Evolutionary conservation across 371 early-diverging fungal genomes (phyloP).

Genomic region (Syncephalis plumigaleata): DNA sequence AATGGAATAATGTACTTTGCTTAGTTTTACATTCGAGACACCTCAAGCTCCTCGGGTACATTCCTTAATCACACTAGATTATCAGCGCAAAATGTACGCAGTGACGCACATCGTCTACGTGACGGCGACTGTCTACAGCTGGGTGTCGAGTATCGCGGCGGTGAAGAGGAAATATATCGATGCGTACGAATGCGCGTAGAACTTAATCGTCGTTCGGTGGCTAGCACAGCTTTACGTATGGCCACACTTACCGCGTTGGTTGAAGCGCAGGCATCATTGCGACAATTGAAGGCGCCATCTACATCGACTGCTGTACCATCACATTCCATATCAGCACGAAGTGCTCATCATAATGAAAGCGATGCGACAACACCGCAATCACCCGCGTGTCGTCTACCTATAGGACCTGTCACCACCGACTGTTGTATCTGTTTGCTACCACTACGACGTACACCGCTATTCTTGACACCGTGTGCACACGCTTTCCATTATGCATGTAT

Average conservation of each 20-base stretch:
- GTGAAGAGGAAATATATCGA: slow-evolving; percentile 12
- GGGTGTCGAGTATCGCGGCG: slow-evolving; percentile 94
- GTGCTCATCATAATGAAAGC: slow-evolving; percentile 12
- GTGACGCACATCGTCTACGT: slow-evolving; percentile 54
- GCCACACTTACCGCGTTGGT: not conserved
- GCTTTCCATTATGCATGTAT: slow-evolving; percentile 92
- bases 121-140: slow-evolving; percentile 88
- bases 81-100: slow-evolving; percentile 71
- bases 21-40: slow-evolving; percentile 79
- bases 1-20: not conserved
- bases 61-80: slow-evolving; percentile 87
- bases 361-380: slow-evolving; percentile 14
- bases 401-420: slow-evolving; percentile 27
- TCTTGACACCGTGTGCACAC: slow-evolving; percentile 88
- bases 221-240: slow-evolving; percentile 1
- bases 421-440: slow-evolving; percentile 91
- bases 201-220: slow-evolving; percentile 9
- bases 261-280: not conserved
- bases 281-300: not conserved
- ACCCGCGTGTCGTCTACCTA: slow-evolving; percentile 8
- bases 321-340: slow-evolving; percentile 7
- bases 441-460: slow-evolving; percentile 84
- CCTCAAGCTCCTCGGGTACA: slow-evolving; percentile 88
- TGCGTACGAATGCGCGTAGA: slow-evolving; percentile 1
- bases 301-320: not conserved